A percentile compares a stretch with the other conserved stretches of the same genome.
Conservation (phyloP, 768 basidiomycete genomes). For the Rhodotorula graminis region DNA sequence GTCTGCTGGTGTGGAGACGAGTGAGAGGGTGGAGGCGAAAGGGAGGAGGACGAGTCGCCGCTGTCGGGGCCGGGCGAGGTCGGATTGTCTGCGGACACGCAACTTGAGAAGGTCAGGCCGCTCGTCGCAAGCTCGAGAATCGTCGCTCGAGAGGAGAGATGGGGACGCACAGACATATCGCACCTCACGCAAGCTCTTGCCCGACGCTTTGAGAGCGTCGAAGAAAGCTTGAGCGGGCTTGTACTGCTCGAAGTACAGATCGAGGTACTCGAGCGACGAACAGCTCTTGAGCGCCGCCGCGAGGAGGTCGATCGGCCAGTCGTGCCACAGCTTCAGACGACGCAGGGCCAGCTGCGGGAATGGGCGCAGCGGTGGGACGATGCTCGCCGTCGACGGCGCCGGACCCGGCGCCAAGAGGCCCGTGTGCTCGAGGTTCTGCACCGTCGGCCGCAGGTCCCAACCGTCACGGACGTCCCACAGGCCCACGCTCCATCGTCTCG, state of each 20-base stretch:
- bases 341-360: background rate
- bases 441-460: background rate
- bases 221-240: background rate
- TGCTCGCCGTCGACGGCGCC: background rate
- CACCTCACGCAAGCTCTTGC: background rate
- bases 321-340: slow-evolving; percentile 1
- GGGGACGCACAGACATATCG: background rate
- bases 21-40: background rate
- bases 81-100: background rate
- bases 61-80: background rate
- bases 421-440: slow-evolving; percentile 14
- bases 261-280: background rate
- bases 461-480: background rate
- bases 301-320: background rate
- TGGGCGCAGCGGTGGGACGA: background rate
- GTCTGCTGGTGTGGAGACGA: background rate
- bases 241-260: background rate
- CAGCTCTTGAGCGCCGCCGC: background rate
- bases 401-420: background rate
- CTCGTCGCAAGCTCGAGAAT: too few relatives aligned
- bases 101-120: background rate
- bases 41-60: background rate
- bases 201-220: background rate
- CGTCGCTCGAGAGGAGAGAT: too few relatives aligned
- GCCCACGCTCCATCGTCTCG: background rate